Percentiles rank a stretch among this genome's conserved stretches.
These are phyloP conservation scores for Rickenella mellea DNA, from an alignment of 768 basidiomycete species.

Conservation along the genomic window DNA sequence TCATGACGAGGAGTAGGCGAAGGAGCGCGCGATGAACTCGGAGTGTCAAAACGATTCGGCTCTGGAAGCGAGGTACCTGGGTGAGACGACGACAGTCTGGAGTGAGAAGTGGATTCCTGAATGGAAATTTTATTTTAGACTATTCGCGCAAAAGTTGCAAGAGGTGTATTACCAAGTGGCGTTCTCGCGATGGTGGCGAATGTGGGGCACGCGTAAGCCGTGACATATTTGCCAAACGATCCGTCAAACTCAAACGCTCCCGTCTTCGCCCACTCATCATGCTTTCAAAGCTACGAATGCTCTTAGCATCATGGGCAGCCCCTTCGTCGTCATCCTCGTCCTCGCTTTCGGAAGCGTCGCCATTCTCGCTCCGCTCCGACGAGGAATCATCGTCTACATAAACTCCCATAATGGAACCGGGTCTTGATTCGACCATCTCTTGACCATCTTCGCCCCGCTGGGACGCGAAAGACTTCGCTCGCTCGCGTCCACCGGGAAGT, in stretches of 20 bases:
- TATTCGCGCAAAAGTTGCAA: not conserved
- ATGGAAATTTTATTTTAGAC: too few species aligned
- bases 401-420: slow-evolving; percentile 35
- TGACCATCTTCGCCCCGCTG: slow-evolving; percentile 33
- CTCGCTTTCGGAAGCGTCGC: not conserved
- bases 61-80: slow-evolving; percentile 15
- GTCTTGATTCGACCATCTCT: slow-evolving; percentile 47
- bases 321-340: slow-evolving; percentile 17
- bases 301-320: slow-evolving; percentile 48
- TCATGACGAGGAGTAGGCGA: slow-evolving; percentile 21
- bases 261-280: slow-evolving; percentile 53
- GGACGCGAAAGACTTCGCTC: slow-evolving; percentile 19
- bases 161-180: slow-evolving; percentile 3
- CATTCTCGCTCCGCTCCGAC: slow-evolving; percentile 30
- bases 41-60: slow-evolving; percentile 22
- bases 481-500: slow-evolving; percentile 42
- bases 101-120: slow-evolving; percentile 26
- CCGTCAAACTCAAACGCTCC: slow-evolving; percentile 65
- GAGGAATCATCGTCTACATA: slow-evolving; percentile 34
- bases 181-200: slow-evolving; percentile 10
- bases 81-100: slow-evolving; percentile 32
- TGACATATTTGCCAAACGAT: slow-evolving; percentile 74
- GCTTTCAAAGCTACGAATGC: slow-evolving; percentile 80
- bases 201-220: slow-evolving; percentile 37
- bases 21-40: slow-evolving; percentile 27